Conservation (phyloP, 768 basidiomycete genomes). For the Gelatoporia subvermispora region DNA sequence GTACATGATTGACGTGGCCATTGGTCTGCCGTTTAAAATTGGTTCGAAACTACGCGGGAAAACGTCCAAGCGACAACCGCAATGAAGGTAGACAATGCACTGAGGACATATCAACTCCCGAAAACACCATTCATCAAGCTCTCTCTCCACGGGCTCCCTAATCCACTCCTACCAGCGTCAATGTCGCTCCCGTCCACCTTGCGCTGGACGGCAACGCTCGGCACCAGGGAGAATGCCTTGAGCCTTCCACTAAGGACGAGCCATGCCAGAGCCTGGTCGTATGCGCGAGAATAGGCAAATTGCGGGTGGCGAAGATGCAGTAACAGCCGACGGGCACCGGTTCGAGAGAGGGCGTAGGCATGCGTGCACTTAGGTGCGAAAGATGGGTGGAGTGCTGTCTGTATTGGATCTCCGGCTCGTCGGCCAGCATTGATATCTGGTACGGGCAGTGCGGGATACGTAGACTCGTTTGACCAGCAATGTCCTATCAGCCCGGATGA, state of each 20-base stretch:
- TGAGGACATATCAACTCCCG: conserved; percentile 3
- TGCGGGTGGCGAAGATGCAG: conserved; percentile 54
- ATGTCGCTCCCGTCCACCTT: conserved; percentile 59
- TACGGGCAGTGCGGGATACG: conserved; percentile 33
- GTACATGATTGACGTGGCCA: too few relatives aligned
- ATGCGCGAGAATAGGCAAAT: conserved; percentile 73
- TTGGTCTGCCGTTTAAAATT: too few relatives aligned
- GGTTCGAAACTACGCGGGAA: too few relatives aligned
- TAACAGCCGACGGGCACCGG: conserved; percentile 58
- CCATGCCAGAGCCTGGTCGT: conserved; percentile 73
- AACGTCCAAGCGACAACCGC: too few relatives aligned
- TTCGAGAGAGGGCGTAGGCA: conserved; percentile 57
- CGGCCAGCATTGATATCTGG: neutral
- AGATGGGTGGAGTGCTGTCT: conserved; percentile 50
- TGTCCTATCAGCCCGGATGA: conserved; percentile 45
- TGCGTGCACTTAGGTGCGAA: conserved; percentile 66
- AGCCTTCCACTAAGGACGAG: conserved; percentile 52
- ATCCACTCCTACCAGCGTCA: conserved; percentile 30
- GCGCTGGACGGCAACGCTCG: conserved; percentile 62
- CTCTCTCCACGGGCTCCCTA: conserved; percentile 56
- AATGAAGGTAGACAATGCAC: too few relatives aligned
- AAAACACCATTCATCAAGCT: conserved; percentile 45
- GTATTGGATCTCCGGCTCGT: neutral
- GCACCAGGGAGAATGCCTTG: conserved; percentile 59
- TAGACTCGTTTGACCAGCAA: conserved; percentile 72